These are phyloP conservation scores for Porcisia hertigi DNA, from an alignment of 208 protist genomes.

Conservation along the genomic window DNA sequence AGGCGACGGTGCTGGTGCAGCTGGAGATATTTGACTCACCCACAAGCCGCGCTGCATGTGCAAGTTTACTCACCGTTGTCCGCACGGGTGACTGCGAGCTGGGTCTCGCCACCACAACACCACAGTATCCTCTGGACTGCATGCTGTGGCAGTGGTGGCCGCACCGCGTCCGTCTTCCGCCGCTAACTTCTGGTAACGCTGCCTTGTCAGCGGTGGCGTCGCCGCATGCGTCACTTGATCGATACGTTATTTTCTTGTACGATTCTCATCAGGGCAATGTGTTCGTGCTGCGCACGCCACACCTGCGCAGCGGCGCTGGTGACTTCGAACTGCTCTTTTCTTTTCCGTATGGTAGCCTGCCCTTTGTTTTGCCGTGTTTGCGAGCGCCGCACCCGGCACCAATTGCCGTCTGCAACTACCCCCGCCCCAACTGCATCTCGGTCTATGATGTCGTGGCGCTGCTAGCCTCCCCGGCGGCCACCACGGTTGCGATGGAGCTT, in stretches of 20 bases:
- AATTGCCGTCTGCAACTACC: conserved; percentile 69
- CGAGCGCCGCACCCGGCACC: conserved; percentile 47
- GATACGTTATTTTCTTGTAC: conserved; percentile 67
- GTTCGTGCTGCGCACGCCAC: conserved; percentile 54
- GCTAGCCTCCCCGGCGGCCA: conserved; percentile 11
- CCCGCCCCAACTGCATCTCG: conserved; percentile 48
- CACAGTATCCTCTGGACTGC: conserved; percentile 33
- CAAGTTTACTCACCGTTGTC: conserved; percentile 25
- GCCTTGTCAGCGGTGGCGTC: conserved; percentile 57
- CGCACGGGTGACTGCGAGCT: conserved; percentile 31
- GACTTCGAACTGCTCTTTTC: conserved; percentile 52
- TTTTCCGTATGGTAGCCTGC: conserved; percentile 42
- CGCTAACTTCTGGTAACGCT: conserved; percentile 39
- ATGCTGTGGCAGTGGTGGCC: conserved; percentile 76
- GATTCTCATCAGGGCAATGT: conserved; percentile 36
- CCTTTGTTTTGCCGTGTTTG: conserved; percentile 66
- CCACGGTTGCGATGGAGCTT: conserved; percentile 12
- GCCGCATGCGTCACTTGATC: conserved; percentile 22
- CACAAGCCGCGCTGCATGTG: background rate
- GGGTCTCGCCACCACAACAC: conserved; percentile 30
- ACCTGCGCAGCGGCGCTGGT: conserved; percentile 44
- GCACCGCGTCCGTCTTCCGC: conserved; percentile 49
- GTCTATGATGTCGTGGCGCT: conserved; percentile 53
- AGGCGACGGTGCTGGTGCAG: conserved; percentile 23
- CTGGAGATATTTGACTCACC: conserved; percentile 11